Conservation (phyloP, 768 basidiomycete genomes). For the Auricularia auricula-judae region DNA sequence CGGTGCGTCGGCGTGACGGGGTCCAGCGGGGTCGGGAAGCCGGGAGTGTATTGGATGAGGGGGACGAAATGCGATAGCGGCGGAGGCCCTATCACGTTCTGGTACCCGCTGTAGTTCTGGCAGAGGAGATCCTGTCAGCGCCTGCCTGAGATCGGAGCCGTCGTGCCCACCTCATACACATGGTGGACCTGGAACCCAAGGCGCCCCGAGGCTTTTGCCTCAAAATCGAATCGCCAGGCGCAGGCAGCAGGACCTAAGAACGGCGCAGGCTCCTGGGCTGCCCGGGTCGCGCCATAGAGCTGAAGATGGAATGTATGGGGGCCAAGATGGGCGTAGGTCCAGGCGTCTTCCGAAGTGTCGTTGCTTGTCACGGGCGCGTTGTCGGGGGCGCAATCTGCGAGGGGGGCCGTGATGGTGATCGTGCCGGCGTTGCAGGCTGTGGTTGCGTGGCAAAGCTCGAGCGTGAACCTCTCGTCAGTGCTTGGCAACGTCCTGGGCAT, state of each 20-base stretch:
- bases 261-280: not conserved
- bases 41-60: not conserved
- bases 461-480: not conserved
- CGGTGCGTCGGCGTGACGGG: not conserved
- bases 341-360: not conserved
- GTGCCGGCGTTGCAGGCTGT: not conserved
- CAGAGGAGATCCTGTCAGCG: not conserved
- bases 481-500: not conserved
- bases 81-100: not conserved
- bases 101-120: not conserved
- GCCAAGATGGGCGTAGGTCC: not conserved
- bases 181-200: not conserved
- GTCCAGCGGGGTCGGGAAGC: not conserved
- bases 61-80: not conserved
- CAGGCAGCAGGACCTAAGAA: not conserved
- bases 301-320: not conserved
- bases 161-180: not conserved
- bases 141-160: too few species aligned
- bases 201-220: not conserved
- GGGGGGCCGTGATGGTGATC: not conserved
- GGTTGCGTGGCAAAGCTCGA: not conserved
- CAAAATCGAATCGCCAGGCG: not conserved
- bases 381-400: not conserved
- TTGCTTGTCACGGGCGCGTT: not conserved
- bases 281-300: not conserved